These are phyloP conservation scores for Immersiella caudata DNA, from an alignment of 495 filamentous ascomycete species.

Conservation along the genomic window DNA sequence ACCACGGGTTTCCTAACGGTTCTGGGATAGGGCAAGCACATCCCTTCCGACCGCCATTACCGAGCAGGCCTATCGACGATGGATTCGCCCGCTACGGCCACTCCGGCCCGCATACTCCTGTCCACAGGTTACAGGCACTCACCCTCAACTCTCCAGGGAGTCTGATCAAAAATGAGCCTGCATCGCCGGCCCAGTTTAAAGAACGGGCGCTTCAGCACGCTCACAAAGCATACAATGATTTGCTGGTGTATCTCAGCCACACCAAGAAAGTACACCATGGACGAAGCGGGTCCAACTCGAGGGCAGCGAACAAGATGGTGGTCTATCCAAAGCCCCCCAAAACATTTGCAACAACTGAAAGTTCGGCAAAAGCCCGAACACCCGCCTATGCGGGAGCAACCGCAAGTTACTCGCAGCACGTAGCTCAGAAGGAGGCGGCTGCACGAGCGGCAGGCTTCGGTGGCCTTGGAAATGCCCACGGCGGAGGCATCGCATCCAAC, in stretches of 20 bases:
- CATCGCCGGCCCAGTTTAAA: conserved; percentile 65
- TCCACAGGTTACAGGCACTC: conserved; percentile 27
- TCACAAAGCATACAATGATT: conserved; percentile 83
- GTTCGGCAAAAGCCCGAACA: conserved; percentile 15
- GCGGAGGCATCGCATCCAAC: not conserved
- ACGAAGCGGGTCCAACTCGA: conserved; percentile 28
- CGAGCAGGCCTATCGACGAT: conserved; percentile 37
- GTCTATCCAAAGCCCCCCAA: conserved; percentile 54
- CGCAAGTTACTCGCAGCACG: conserved; percentile 27
- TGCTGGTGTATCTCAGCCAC: conserved; percentile 75
- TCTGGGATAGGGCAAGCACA: conserved; percentile 34
- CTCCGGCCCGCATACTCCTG: conserved; percentile 23
- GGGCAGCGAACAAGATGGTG: conserved; percentile 43
- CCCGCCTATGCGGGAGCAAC: conserved; percentile 19
- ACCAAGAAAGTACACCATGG: conserved; percentile 51
- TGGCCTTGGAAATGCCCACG: conserved; percentile 8
- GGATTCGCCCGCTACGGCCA: conserved; percentile 34
- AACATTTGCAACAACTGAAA: conserved; percentile 28
- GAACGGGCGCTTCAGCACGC: conserved; percentile 85
- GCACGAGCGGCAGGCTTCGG: conserved; percentile 20
- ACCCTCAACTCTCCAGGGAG: conserved; percentile 23
- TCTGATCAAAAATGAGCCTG: conserved; percentile 15
- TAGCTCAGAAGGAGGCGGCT: conserved; percentile 30
- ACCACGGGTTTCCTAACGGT: conserved; percentile 29
- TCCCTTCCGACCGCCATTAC: conserved; percentile 31